Percentiles rank a stretch among this genome's conserved stretches.
Conservation (phyloP, 2,329 filamentous ascomycete genomes). For the Diaporthe helianthi region DNA sequence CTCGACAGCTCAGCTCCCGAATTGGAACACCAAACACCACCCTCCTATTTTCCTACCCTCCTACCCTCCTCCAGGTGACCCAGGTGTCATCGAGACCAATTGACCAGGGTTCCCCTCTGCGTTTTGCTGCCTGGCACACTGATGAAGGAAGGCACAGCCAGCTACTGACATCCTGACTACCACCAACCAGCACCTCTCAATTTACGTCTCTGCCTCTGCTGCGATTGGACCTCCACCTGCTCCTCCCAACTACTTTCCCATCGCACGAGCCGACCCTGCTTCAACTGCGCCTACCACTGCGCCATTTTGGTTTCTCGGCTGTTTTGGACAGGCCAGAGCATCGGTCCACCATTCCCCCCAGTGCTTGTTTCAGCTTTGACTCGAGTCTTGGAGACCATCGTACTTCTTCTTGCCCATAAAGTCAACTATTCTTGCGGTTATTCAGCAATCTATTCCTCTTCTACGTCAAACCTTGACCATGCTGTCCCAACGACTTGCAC, state of each 20-base stretch:
- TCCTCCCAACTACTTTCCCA: conserved; percentile 1
- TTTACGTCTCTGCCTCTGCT: conserved; percentile 33
- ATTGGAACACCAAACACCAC: conserved; percentile 22
- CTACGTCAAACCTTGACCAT: conserved; percentile 41
- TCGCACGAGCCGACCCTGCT: background rate
- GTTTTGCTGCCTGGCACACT: conserved; percentile 3
- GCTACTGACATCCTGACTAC: conserved; percentile 32
- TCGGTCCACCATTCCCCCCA: conserved; percentile 25
- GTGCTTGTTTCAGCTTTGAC: conserved; percentile 27
- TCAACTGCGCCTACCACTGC: conserved; percentile 9
- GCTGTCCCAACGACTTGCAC: conserved; percentile 60
- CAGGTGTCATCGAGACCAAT: background rate
- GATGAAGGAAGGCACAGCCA: conserved; percentile 10
- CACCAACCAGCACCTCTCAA: conserved; percentile 30
- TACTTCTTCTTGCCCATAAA: background rate
- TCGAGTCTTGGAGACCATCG: conserved; percentile 7
- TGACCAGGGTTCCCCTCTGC: conserved; percentile 22
- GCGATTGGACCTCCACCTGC: conserved; percentile 27
- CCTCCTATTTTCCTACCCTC: background rate
- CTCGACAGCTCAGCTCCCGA: conserved; percentile 20
- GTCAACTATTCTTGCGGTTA: conserved; percentile 14
- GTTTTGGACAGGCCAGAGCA: conserved; percentile 7
- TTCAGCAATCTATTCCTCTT: background rate
- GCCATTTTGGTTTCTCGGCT: conserved; percentile 12
- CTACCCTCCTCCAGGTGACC: background rate